A percentile compares a stretch with the other conserved stretches of the same genome.
Evolutionary conservation across 1,284 basidiomycete genomes (phyloP).

Genomic region (Hymenochaete sp.): DNA sequence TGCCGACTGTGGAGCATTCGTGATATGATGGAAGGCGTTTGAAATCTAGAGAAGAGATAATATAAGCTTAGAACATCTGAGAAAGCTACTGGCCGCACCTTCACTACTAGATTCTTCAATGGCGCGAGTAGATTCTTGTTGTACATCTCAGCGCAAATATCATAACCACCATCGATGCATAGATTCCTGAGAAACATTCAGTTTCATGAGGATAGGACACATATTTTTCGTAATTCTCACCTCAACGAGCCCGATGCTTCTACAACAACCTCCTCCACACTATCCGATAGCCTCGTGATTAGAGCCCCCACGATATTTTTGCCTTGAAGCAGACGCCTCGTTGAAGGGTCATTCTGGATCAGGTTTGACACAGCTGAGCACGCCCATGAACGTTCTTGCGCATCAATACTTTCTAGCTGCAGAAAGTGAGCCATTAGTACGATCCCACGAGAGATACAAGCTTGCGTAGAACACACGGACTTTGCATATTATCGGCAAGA

Average conservation of each 20-base stretch:
- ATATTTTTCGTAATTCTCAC: constrained; percentile 32
- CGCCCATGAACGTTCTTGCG: constrained; percentile 81
- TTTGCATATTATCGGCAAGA: constrained; percentile 84
- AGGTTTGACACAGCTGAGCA: constrained; percentile 87
- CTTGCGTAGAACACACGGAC: constrained; percentile 36
- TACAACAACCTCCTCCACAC: constrained; percentile 77
- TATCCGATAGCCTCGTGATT: constrained; percentile 77
- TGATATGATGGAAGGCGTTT: constrained; percentile 56
- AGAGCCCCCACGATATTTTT: constrained; percentile 84
- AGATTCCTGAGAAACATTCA: constrained; percentile 57
- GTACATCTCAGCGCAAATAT: constrained; percentile 93
- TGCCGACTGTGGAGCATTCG: constrained; percentile 49
- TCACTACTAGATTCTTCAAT: constrained; percentile 63
- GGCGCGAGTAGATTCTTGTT: constrained; percentile 87
- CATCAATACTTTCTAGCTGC: constrained; percentile 69
- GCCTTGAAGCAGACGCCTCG: constrained; percentile 78
- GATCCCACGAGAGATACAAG: not conserved
- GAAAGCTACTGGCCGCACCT: constrained; percentile 35
- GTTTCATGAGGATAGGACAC: not conserved
- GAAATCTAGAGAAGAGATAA: constrained; percentile 53
- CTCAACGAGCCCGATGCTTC: constrained; percentile 81
- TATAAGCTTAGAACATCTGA: not conserved
- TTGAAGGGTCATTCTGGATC: constrained; percentile 83
- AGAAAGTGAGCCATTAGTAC: not conserved
- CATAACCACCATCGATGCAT: constrained; percentile 88